Conservation (phyloP, 371 early-diverging fungal species). For the Cokeromyces recurvatus region DNA sequence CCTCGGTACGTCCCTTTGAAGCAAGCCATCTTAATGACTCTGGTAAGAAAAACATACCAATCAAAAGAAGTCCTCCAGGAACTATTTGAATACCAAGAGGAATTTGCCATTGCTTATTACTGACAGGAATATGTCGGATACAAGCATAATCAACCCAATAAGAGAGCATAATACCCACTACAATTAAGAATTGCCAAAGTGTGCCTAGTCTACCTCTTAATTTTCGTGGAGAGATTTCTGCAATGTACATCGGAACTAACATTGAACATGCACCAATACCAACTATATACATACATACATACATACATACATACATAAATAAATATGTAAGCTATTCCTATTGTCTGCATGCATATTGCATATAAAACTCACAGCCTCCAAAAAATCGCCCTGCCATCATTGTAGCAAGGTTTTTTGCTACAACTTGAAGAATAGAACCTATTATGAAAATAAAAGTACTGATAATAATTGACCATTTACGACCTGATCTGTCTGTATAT, state of each 20-base stretch:
- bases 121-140: constrained; percentile 19
- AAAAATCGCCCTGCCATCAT: constrained; percentile 47
- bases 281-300: too few species aligned
- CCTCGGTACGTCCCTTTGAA: constrained; percentile 36
- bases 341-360: neutral
- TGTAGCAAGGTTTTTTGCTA: constrained; percentile 27
- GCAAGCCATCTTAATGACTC: constrained; percentile 66
- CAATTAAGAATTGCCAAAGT: constrained; percentile 45
- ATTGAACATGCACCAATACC: constrained; percentile 40
- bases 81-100: constrained; percentile 46
- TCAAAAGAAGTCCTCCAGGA: constrained; percentile 49
- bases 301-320: too few species aligned
- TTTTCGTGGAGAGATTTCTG: constrained; percentile 39
- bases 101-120: constrained; percentile 33
- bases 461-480: constrained; percentile 33
- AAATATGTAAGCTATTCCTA: too few species aligned
- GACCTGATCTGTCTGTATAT: constrained; percentile 32
- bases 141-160: constrained; percentile 47
- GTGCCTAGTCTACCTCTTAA: constrained; percentile 44
- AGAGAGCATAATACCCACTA: constrained; percentile 43
- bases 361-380: constrained; percentile 33
- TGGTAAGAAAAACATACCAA: constrained; percentile 55
- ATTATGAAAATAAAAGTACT: constrained; percentile 27
- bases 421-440: constrained; percentile 37
- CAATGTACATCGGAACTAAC: constrained; percentile 47